These are phyloP conservation scores for Pichia nanzhaoensis DNA, from an alignment of 805 yeast genomes.

Conservation along the genomic window DNA sequence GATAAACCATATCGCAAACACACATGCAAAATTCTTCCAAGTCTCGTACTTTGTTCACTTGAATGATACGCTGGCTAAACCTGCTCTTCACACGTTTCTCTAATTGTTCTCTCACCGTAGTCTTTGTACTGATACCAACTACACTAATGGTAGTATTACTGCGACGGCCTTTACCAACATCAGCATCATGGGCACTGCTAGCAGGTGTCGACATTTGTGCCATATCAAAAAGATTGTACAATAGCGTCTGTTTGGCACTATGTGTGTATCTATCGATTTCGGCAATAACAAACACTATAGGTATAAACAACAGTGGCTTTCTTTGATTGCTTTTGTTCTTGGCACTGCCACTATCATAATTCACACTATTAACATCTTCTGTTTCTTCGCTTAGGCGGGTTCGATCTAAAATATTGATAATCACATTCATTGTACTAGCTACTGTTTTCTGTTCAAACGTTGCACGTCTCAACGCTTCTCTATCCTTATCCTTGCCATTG, in stretches of 20 bases:
- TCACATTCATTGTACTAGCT: constrained; percentile 54
- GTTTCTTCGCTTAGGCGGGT: constrained; percentile 17
- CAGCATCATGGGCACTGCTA: constrained; percentile 20
- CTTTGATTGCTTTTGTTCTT: constrained; percentile 16
- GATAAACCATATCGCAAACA: constrained; percentile 26
- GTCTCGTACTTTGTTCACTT: constrained; percentile 44
- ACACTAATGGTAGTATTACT: constrained; percentile 72
- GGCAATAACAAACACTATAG: constrained; percentile 75
- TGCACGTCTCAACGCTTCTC: constrained; percentile 5
- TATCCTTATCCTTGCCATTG: constrained; percentile 14
- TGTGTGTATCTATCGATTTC: constrained; percentile 76
- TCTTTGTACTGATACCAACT: constrained; percentile 68
- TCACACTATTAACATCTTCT: constrained; percentile 16
- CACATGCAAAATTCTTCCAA: constrained; percentile 46
- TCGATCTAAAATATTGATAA: constrained; percentile 46
- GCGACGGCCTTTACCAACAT: too few species aligned
- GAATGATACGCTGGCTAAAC: constrained; percentile 72
- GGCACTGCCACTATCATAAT: too few species aligned
- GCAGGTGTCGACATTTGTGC: constrained; percentile 44
- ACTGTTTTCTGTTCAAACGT: constrained; percentile 45
- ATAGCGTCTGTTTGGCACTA: constrained; percentile 68
- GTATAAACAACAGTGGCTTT: constrained; percentile 29
- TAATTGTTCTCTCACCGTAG: constrained; percentile 70
- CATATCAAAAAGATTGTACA: constrained; percentile 83
- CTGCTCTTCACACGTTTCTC: constrained; percentile 91